Evolutionary conservation across 371 early-diverging fungal species (phyloP).

Genomic region (Sporodiniella umbellata): DNA sequence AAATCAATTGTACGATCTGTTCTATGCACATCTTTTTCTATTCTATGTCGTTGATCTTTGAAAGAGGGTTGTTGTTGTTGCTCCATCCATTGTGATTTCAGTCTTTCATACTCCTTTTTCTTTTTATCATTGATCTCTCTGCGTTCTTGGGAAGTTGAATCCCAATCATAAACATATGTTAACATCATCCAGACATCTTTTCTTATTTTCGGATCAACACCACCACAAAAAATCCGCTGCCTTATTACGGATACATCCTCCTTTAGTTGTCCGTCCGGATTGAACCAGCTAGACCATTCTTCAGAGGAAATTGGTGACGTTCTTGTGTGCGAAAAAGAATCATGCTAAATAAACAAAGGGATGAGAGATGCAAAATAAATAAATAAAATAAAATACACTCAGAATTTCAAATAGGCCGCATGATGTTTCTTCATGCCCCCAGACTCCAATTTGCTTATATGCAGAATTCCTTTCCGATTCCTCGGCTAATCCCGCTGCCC

Average conservation of each 20-base stretch:
- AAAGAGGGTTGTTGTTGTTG: constrained; percentile 52
- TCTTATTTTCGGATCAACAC: constrained; percentile 77
- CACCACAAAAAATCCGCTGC: constrained; percentile 69
- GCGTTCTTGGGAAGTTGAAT: constrained; percentile 73
- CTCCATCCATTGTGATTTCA: constrained; percentile 75
- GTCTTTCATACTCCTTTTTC: constrained; percentile 59
- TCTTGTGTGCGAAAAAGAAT: constrained; percentile 46
- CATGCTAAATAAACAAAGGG: constrained; percentile 31
- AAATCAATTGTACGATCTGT: constrained; percentile 84
- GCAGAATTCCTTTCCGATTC: constrained; percentile 34
- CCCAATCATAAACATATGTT: constrained; percentile 82
- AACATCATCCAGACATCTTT: constrained; percentile 89
- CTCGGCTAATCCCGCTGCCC: constrained; percentile 68
- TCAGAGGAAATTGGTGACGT: constrained; percentile 63
- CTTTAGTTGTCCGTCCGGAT: constrained; percentile 53
- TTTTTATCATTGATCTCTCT: constrained; percentile 44
- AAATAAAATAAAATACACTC: constrained; percentile 22
- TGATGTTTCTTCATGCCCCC: constrained; percentile 48
- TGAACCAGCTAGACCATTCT: constrained; percentile 75
- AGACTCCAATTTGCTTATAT: constrained; percentile 35
- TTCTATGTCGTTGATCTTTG: constrained; percentile 80
- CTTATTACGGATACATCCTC: constrained; percentile 53
- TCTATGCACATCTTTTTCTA: constrained; percentile 92
- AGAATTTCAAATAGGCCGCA: constrained; percentile 47
- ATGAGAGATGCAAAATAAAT: neutral